Percentiles rank a stretch among this genome's conserved stretches.
Evolutionary conservation across 176 grass and related monocot species (phyloP).

Genomic region (Carex cristatella): DNA sequence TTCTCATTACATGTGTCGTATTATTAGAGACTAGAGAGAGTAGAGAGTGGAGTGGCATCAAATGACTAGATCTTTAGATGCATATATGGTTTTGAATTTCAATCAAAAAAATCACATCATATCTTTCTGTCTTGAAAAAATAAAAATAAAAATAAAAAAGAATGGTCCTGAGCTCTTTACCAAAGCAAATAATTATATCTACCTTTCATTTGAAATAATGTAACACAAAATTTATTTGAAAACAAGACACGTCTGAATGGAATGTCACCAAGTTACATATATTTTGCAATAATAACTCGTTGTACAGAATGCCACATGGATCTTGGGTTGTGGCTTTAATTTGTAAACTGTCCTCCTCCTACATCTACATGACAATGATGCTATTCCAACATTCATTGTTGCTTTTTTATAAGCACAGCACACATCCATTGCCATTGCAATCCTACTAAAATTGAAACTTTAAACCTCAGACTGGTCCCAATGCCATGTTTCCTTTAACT

Average conservation of each 20-base stretch:
- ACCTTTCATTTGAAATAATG: neutral
- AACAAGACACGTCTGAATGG: neutral
- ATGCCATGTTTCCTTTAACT: neutral
- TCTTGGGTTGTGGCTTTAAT: neutral
- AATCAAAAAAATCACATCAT: neutral
- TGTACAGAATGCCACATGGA: neutral
- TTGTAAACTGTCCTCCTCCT: neutral
- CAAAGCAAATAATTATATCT: neutral
- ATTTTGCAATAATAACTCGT: neutral
- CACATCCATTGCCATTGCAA: neutral
- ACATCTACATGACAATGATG: neutral
- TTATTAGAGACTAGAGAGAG: no score
- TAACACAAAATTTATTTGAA: neutral
- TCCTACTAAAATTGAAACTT: constrained; percentile 12
- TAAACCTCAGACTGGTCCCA: constrained; percentile 16
- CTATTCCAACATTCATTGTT: constrained; percentile 1
- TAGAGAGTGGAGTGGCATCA: neutral
- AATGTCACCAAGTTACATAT: neutral
- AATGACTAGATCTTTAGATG: neutral
- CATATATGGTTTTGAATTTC: neutral
- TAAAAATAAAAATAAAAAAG: neutral
- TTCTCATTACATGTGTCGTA: neutral
- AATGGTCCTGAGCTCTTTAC: neutral
- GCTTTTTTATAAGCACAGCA: neutral
- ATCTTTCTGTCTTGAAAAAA: neutral